Evolutionary conservation across 2,329 filamentous ascomycete species (phyloP), one percentile per base, ranked within the genome.

Genomic region (Alternaria solani): DNA sequence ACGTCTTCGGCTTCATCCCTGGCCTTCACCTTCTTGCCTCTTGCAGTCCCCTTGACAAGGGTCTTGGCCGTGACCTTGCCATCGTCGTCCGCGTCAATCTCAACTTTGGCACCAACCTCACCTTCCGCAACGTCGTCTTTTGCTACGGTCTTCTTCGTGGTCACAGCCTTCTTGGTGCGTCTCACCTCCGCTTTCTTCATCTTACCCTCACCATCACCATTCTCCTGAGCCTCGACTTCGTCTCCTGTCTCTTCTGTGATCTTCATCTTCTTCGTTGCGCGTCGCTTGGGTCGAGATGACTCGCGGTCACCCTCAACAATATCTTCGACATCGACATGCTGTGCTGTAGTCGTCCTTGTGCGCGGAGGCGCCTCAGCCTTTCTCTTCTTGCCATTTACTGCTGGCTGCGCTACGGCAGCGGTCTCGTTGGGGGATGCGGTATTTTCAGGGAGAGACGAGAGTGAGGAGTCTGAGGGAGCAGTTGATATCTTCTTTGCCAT

Each of bases 311-410:
- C 53, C 28, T 51, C 48, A 30, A 49, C 55, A 39, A 26, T n/a
- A 14, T 51, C 43, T 25, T 66, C 61, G 20, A 7, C 41, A 8
- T 58, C 39, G 5, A 43, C 57, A 9, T 63, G 49, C 20, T 39
- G 55, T n/a, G 44, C 41, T 23, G 58, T 38, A 2, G 58, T 51
- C 23, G 55, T 62, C 48, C 63, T 68, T 30, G 59, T 63, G 41
- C 64, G 61, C 51, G 61, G 54, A 1, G 57, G 64, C 9, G 66
- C 59, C 23, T 67, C 67, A 4, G 69, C 74, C 54, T 76, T 77
- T 26, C 75, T 67, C 58, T 77, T 77, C 65, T 52, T 73, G 30
- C 56, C 59, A 20, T 58, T 66, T 3, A 23, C 32, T 23, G 47
- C 16, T 11, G 51, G 28, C 41, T 68, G 64, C 8, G 51, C 48